A percentile compares a stretch with the other conserved stretches of the same genome.
Conservation (phyloP, 441 rosid species). For the Pelargonium cotyledonis region DNA sequence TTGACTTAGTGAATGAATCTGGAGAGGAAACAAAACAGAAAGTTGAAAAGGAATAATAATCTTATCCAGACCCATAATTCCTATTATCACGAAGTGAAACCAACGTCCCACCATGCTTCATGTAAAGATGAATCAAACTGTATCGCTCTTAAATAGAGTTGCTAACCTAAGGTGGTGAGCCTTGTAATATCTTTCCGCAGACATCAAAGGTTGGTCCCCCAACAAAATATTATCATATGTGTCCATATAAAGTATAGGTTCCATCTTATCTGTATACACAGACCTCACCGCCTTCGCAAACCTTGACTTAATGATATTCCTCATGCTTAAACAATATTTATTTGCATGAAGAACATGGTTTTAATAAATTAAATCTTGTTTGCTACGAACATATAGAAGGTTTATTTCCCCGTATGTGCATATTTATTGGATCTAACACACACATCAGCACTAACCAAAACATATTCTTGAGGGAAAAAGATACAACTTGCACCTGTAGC, state of each 20-base stretch:
- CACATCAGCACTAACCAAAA: not conserved
- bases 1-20: not conserved
- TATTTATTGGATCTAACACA: not conserved
- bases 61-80: conserved; percentile 1
- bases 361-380: not conserved
- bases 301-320: too few relatives aligned
- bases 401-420: not conserved
- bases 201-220: not conserved
- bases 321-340: too few relatives aligned
- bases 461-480: not conserved
- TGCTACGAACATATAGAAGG: not conserved
- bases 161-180: too few relatives aligned
- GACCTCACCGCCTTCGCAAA: not conserved
- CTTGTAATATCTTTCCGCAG: not conserved
- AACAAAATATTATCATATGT: not conserved
- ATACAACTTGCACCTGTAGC: not conserved
- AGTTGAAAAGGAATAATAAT: not conserved
- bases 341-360: not conserved
- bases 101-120: not conserved
- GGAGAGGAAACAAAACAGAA: not conserved
- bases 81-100: not conserved
- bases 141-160: not conserved
- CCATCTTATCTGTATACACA: not conserved
- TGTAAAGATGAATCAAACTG: not conserved
- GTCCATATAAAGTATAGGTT: not conserved